phyloP scores from a whole-genome alignment of 371 early-diverging fungal genomes.

The Entomophthora muscae region DNA sequence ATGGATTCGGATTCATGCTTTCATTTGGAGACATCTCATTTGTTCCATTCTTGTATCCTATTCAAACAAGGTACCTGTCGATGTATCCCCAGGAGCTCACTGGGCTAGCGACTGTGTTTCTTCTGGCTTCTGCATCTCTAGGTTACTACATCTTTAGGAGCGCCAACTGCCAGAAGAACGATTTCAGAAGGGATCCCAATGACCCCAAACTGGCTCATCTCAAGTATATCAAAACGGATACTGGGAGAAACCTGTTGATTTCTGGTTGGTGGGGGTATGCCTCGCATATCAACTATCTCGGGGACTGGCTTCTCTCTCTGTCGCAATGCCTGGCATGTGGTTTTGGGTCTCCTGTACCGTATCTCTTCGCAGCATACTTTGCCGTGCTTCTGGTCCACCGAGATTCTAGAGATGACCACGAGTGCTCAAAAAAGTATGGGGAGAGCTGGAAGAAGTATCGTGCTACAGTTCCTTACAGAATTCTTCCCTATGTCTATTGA shows the following conservation, averaged over 20 bases:
- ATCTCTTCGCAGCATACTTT: slow-evolving; percentile 85
- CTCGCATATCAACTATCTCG: slow-evolving; percentile 83
- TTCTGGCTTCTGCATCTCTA: slow-evolving; percentile 31
- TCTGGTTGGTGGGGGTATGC: slow-evolving; percentile 89
- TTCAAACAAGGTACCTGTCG: slow-evolving; percentile 77
- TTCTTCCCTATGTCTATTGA: slow-evolving; percentile 40
- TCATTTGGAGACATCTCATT: slow-evolving; percentile 73
- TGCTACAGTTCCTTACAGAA: slow-evolving; percentile 58
- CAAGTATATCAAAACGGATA: slow-evolving; percentile 57
- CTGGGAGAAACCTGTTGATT: slow-evolving; percentile 61
- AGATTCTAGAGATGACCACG: slow-evolving; percentile 69
- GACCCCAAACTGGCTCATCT: slow-evolving; percentile 44
- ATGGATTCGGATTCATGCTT: slow-evolving; percentile 91
- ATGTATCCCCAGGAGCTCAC: slow-evolving; percentile 37
- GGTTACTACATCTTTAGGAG: slow-evolving; percentile 76
- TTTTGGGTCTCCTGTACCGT: slow-evolving; percentile 58
- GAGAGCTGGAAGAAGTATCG: slow-evolving; percentile 82
- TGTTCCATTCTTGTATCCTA: slow-evolving; percentile 76
- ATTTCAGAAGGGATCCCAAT: slow-evolving; percentile 51
- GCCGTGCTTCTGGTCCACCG: slow-evolving; percentile 73
- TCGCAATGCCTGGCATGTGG: slow-evolving; percentile 22
- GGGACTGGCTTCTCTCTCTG: slow-evolving; percentile 13
- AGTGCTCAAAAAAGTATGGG: slow-evolving; percentile 84
- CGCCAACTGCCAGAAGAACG: slow-evolving; percentile 75
- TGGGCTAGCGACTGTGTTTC: slow-evolving; percentile 15